Conservation (phyloP, 495 filamentous ascomycete species). For the Aspergillus taichungensis region DNA sequence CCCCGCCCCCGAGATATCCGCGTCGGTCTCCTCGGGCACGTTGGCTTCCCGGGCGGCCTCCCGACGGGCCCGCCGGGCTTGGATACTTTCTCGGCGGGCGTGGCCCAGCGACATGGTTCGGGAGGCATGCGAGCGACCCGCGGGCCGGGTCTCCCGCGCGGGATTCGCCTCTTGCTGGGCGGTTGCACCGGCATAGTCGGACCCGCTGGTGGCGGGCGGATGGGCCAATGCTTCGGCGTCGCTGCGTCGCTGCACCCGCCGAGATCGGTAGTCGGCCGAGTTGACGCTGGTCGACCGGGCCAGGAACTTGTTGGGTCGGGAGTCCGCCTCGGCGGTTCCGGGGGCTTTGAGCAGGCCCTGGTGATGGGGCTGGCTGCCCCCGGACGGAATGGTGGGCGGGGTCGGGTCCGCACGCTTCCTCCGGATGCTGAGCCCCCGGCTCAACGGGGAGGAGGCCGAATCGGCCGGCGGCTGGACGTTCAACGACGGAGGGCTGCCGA, state of each 20-base stretch:
- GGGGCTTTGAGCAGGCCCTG: constrained; percentile 66
- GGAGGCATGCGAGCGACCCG: constrained; percentile 40
- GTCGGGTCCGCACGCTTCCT: constrained; percentile 54
- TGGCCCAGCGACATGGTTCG: constrained; percentile 88
- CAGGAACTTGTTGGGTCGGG: constrained; percentile 54
- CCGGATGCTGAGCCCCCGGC: constrained; percentile 78
- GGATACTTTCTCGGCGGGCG: constrained; percentile 80
- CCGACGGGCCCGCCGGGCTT: constrained; percentile 64
- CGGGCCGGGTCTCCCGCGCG: constrained; percentile 11
- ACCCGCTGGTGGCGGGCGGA: constrained; percentile 66
- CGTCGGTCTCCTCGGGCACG: constrained; percentile 75
- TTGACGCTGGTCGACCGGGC: constrained; percentile 81
- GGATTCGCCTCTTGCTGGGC: constrained; percentile 34
- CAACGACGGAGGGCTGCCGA: constrained; percentile 54
- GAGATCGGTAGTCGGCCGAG: constrained; percentile 62
- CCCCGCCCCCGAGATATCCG: constrained; percentile 36
- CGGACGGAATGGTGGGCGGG: constrained; percentile 47
- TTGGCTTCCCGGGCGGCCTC: constrained; percentile 59
- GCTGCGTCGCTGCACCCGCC: constrained; percentile 51
- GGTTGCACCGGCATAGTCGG: constrained; percentile 54
- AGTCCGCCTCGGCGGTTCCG: constrained; percentile 44
- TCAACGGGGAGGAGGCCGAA: constrained; percentile 45
- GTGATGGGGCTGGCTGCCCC: constrained; percentile 60
- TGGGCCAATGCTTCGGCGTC: constrained; percentile 47
- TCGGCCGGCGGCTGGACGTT: constrained; percentile 68